Evolutionary conservation across 306 rosid species (phyloP).

Genomic region (Vigna nakashimae): DNA sequence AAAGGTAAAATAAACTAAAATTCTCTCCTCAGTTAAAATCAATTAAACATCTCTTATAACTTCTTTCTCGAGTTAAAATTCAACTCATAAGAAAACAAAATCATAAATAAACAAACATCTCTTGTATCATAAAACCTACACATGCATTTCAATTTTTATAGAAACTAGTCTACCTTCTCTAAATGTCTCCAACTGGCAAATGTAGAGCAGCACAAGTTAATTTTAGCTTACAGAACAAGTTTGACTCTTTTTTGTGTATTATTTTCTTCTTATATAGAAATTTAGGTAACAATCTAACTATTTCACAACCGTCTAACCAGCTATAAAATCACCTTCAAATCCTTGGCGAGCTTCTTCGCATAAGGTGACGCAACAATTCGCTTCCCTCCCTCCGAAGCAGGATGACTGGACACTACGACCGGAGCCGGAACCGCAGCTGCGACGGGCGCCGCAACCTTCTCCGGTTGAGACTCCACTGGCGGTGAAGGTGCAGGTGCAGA

Average conservation of each 20-base stretch:
- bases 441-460: constrained; percentile 31
- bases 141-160: neutral
- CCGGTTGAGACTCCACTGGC: constrained; percentile 40
- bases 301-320: neutral
- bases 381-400: constrained; percentile 94
- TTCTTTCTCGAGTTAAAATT: neutral
- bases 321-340: constrained; percentile 54
- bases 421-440: constrained; percentile 12
- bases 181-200: neutral
- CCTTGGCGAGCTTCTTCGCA: constrained; percentile 95
- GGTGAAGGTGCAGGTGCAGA: constrained; percentile 8
- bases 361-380: constrained; percentile 91
- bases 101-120: neutral
- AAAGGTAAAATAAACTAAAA: neutral
- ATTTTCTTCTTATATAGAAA: neutral
- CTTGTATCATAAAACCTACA: neutral
- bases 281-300: neutral
- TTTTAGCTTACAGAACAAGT: neutral
- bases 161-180: neutral
- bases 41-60: neutral
- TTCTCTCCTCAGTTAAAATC: neutral
- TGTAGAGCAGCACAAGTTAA: neutral
- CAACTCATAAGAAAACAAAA: neutral
- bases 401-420: constrained; percentile 65
- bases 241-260: neutral